phyloP scores from a whole-genome alignment of 768 basidiomycete genomes.

The Lactarius indigo region DNA sequence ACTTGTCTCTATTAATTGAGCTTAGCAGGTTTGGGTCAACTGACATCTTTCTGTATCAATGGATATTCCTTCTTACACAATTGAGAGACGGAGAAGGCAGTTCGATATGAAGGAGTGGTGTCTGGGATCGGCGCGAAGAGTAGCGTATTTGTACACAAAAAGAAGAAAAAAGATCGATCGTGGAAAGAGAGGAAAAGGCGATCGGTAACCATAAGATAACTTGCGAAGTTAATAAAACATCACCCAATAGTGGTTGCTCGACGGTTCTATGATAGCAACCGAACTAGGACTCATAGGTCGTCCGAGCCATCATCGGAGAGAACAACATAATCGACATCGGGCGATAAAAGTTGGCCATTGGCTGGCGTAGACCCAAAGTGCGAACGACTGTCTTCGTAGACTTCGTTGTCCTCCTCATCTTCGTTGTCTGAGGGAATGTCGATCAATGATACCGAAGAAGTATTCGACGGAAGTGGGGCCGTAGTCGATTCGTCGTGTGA shows the following conservation, averaged over 20 bases:
- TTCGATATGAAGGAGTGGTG: not conserved
- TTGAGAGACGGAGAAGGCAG: not conserved
- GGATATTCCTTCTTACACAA: not conserved
- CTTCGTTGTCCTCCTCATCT: slow-evolving; percentile 49
- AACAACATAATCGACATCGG: slow-evolving; percentile 61
- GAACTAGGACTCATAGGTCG: slow-evolving; percentile 31
- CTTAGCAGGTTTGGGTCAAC: slow-evolving; percentile 2
- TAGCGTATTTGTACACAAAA: slow-evolving; percentile 14
- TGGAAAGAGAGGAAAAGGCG: not conserved
- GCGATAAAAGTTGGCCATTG: slow-evolving; percentile 15
- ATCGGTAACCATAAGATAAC: not conserved
- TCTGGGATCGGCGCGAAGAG: not conserved
- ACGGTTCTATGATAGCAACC: not conserved
- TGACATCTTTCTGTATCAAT: slow-evolving; percentile 6
- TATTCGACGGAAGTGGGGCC: slow-evolving; percentile 31
- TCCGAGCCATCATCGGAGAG: slow-evolving; percentile 68
- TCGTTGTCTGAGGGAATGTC: slow-evolving; percentile 51
- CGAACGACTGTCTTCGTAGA: slow-evolving; percentile 57
- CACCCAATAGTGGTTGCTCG: not conserved
- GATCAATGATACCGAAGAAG: slow-evolving; percentile 54
- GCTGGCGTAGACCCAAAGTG: slow-evolving; percentile 33
- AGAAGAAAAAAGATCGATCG: not conserved
- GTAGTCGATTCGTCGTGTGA: slow-evolving; percentile 28
- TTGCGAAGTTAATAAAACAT: not conserved
- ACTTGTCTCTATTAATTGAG: slow-evolving; percentile 6